phyloP scores from a whole-genome alignment of 2,329 filamentous ascomycete species.

The Penicillium sp. region DNA sequence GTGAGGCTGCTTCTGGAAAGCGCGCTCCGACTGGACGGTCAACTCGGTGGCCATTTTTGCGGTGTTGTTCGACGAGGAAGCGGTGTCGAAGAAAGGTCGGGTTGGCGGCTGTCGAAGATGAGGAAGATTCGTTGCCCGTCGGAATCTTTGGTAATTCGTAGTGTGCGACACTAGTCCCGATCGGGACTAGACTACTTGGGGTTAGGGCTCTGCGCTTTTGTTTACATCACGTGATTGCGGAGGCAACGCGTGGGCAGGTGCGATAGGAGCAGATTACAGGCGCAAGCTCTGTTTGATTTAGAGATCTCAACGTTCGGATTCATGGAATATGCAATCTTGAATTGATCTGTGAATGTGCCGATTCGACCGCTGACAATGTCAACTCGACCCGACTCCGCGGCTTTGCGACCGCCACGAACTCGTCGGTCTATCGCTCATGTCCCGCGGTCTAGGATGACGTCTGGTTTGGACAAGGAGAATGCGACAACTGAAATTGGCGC shows the following conservation, averaged over 20 bases:
- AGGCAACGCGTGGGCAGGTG: conserved; percentile 29
- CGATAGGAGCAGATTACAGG: conserved; percentile 15
- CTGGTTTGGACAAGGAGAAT: conserved; percentile 71
- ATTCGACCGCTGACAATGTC: conserved; percentile 27
- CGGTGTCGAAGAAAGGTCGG: conserved; percentile 37
- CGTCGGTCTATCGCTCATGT: conserved; percentile 71
- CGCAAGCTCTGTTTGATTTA: background rate
- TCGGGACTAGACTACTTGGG: conserved; percentile 31
- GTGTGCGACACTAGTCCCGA: conserved; percentile 36
- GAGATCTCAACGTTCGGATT: background rate
- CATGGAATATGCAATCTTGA: background rate
- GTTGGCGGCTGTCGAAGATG: conserved; percentile 41
- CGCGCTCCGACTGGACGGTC: conserved; percentile 99
- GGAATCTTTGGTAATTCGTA: conserved; percentile 36
- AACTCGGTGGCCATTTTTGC: conserved; percentile 93
- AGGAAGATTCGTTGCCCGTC: conserved; percentile 39
- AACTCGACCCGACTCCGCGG: conserved; percentile 36
- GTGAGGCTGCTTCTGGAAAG: conserved; percentile 99
- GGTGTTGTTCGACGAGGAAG: conserved; percentile 49
- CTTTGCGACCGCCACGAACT: conserved; percentile 40
- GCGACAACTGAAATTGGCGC: conserved; percentile 64
- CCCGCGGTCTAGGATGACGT: conserved; percentile 48
- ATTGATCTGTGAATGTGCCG: conserved; percentile 7
- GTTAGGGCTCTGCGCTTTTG: conserved; percentile 46
- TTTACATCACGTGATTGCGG: conserved; percentile 40